Percentiles rank a stretch among this genome's conserved stretches.
Conservation (phyloP, 164 flowering plant species). For the Aristolochia contorta region DNA sequence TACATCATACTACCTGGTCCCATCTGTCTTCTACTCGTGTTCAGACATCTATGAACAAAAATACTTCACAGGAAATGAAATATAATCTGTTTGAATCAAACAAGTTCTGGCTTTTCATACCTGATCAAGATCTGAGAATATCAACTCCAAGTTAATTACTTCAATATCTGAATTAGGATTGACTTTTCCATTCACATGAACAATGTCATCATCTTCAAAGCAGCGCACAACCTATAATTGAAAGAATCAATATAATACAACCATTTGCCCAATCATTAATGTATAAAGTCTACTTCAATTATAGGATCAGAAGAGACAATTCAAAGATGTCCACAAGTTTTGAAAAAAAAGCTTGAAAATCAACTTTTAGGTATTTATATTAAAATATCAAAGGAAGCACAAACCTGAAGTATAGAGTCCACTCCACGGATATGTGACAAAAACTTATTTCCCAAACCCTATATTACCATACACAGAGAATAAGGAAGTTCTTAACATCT, state of each 20-base stretch:
- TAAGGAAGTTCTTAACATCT: too few species aligned
- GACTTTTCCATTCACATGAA: conserved; percentile 93
- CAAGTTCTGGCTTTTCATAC: conserved; percentile 27
- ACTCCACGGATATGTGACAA: conserved; percentile 89
- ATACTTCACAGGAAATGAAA: background rate
- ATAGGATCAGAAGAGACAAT: too few species aligned
- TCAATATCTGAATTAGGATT: conserved; percentile 95
- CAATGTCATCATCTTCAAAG: conserved; percentile 94
- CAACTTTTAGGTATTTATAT: background rate
- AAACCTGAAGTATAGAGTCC: conserved; percentile 91
- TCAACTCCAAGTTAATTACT: conserved; percentile 86
- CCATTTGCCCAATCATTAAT: background rate
- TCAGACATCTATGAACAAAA: too few species aligned
- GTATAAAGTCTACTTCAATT: too few species aligned
- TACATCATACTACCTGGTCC: too few species aligned
- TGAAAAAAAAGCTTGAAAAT: background rate
- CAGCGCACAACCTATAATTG: conserved; percentile 85
- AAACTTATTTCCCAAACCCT: conserved; percentile 88
- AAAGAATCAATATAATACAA: background rate
- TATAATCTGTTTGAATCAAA: background rate
- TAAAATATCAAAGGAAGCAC: background rate
- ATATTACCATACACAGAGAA: conserved; percentile 9
- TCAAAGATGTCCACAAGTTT: background rate
- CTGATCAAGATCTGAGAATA: conserved; percentile 95
- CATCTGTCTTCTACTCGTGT: too few species aligned